Base-by-base conservation (phyloP, 2,329 filamentous ascomycete genomes). In the Paracamarosporium sp. region DNA sequence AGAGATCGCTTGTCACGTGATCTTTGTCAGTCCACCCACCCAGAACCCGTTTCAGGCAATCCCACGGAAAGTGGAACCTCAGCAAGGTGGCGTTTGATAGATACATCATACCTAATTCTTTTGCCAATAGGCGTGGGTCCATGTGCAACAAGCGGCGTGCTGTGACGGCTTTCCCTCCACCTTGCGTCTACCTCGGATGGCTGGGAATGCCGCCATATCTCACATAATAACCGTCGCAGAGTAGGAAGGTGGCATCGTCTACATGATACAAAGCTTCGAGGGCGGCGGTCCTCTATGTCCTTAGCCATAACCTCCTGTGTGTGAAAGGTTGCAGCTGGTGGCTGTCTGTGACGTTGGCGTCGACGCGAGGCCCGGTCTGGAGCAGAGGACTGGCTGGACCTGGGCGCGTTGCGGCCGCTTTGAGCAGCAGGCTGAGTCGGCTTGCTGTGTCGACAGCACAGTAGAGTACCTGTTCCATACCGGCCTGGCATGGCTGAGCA, bases 341-440 rank as follows among this genome's bases (percentile, higher is more conserved):
- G 25, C 31, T 52, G 36, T 52, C 58, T 63, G 58, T 61, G 61
- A 63, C 61, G 59, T 58, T 24, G 60, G 57, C 48, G 46, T 56
- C 33, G 52, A 47, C 17, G 45, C 46, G 47, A 50, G 52, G 56
- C 50, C 33, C 36, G 50, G 31, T 53, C 38, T 30, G 41, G 51
- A 48, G 56, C 36, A 38, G 41, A 28, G n/a, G 54, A 50, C 44
- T 48, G 53, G 47, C 46, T 41, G 31, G n/a, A n/a, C 24, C n/a
- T 33, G 50, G 22, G 27, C 35, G 7, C n/a, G 9, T 30, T 27
- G 38, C 30, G 12, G 5, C 25, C 46, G 45, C 52, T 47, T 40
- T 27, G 56, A 53, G 51, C 46, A 55, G 47, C 47, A 47, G 59
- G 56, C 56, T 62, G 56, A 62, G 52, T 57, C 46, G 33, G 11